These are phyloP conservation scores for Castanea mollissima DNA, from an alignment of 306 rosid species.

Conservation along the genomic window DNA sequence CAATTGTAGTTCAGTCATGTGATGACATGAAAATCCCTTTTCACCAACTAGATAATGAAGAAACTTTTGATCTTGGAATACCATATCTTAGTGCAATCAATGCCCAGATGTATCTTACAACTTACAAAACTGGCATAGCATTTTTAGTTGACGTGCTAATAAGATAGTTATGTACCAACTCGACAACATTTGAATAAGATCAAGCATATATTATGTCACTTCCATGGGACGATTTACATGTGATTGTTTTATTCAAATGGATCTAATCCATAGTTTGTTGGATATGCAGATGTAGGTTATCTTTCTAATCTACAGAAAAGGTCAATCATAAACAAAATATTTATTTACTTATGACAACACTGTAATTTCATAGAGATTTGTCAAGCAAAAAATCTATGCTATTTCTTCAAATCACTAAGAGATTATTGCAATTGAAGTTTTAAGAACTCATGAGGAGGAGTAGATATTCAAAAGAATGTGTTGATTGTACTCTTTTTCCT, in stretches of 20 bases:
- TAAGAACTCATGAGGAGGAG: too few species aligned
- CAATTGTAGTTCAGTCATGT: not conserved
- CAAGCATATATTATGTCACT: not conserved
- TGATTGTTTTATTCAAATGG: not conserved
- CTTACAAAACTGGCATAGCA: not conserved
- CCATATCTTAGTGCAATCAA: not conserved
- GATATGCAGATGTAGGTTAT: too few species aligned
- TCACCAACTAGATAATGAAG: not conserved
- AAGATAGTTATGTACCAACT: not conserved
- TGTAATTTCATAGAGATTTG: not conserved
- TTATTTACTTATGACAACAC: too few species aligned
- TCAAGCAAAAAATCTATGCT: not conserved
- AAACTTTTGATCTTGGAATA: too few species aligned
- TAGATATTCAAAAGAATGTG: too few species aligned
- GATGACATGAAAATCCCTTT: not conserved
- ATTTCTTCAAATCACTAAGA: not conserved
- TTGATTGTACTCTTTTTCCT: too few species aligned
- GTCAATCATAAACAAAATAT: too few species aligned
- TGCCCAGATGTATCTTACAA: not conserved
- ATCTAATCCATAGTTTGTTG: too few species aligned
- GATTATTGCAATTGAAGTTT: not conserved
- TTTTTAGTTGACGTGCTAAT: not conserved
- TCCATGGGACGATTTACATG: not conserved
- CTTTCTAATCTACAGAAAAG: too few species aligned
- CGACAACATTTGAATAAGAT: not conserved